Conservation (phyloP, 148 eudicot species). For the Amaranthus cruentus region DNA sequence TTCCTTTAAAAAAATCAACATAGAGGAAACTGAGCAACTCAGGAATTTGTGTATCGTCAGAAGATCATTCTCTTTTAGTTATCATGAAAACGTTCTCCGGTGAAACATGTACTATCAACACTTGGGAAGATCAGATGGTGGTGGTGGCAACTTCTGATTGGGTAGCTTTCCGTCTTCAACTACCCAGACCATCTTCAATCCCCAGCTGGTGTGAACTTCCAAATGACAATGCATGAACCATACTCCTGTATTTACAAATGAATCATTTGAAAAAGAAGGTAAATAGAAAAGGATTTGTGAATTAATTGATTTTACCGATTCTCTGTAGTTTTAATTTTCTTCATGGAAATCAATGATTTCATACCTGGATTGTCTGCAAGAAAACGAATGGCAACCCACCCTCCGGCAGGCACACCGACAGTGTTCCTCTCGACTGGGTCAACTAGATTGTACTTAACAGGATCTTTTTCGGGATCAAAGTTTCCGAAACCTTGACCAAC, state of each 20-base stretch:
- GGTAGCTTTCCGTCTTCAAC: constrained; percentile 52
- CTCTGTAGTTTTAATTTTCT: constrained; percentile 5
- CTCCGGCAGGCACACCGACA: constrained; percentile 53
- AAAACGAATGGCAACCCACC: constrained; percentile 70
- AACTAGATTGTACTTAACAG: constrained; percentile 40
- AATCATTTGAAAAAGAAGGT: not conserved
- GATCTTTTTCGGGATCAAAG: constrained; percentile 43
- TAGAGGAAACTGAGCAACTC: no score
- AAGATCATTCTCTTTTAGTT: not conserved
- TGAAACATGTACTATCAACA: constrained; percentile 28
- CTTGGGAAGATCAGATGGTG: constrained; percentile 68
- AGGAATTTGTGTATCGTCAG: no score
- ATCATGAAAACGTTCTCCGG: not conserved
- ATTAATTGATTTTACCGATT: not conserved
- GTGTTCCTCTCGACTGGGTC: constrained; percentile 60
- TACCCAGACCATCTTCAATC: constrained; percentile 73
- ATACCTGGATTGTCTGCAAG: constrained; percentile 70
- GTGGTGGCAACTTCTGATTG: constrained; percentile 52
- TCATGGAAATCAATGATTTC: not conserved
- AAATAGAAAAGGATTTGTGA: no score
- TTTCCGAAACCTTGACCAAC: constrained; percentile 57
- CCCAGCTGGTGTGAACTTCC: constrained; percentile 76
- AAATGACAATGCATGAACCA: constrained; percentile 79
- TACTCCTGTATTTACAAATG: constrained; percentile 30
- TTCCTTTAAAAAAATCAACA: no score